These are phyloP conservation scores for Xylaria sp. DNA, from an alignment of 2,329 filamentous ascomycete genomes.

Conservation along the genomic window DNA sequence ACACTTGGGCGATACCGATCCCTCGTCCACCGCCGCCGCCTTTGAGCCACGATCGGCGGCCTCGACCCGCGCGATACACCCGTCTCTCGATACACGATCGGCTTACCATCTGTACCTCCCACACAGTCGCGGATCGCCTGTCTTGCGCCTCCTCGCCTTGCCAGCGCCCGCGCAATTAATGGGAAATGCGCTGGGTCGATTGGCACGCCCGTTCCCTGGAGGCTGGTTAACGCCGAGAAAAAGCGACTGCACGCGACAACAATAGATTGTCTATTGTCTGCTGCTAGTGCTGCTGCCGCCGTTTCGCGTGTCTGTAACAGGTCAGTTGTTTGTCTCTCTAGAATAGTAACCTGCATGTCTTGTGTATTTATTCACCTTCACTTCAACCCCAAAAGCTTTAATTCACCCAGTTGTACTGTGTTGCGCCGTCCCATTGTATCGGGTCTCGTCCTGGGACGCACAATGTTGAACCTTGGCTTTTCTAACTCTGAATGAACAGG, in stretches of 20 bases:
- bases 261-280: conserved; percentile 32
- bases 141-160: conserved; percentile 26
- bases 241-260: conserved; percentile 45
- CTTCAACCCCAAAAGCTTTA: conserved; percentile 4
- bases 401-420: conserved; percentile 1
- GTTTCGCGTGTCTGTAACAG: conserved; percentile 23
- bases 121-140: conserved; percentile 25
- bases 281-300: conserved; percentile 6
- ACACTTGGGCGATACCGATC: conserved; percentile 17
- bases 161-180: conserved; percentile 45
- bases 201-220: conserved; percentile 48
- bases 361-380: neutral
- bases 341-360: neutral
- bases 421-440: conserved; percentile 30
- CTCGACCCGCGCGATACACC: conserved; percentile 29
- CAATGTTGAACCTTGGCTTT: conserved; percentile 26
- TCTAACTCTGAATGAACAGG: conserved; percentile 31
- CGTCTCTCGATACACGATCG: conserved; percentile 20
- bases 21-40: conserved; percentile 8
- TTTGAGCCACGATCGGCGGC: conserved; percentile 22
- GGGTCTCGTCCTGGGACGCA: conserved; percentile 23
- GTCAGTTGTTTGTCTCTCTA: conserved; percentile 25
- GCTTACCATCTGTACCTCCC: conserved; percentile 19
- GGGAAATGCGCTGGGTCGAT: conserved; percentile 50
- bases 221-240: conserved; percentile 48